phyloP scores from a whole-genome alignment of 2,329 filamentous ascomycete species.

The Fusarium buxicola region DNA sequence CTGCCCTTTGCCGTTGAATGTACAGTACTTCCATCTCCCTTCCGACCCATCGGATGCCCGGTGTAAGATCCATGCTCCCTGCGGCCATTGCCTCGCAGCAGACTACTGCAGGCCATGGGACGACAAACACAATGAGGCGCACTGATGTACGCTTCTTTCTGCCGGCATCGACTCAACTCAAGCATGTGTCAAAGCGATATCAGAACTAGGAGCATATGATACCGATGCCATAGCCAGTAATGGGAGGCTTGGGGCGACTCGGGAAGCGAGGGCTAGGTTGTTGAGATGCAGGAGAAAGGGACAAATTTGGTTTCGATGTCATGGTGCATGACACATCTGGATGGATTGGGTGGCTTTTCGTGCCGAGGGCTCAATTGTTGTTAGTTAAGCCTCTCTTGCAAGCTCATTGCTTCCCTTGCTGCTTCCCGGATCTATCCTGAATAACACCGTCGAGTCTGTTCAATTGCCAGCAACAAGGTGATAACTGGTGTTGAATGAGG shows the following conservation, averaged over 20 bases:
- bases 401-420: not conserved
- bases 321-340: constrained; percentile 14
- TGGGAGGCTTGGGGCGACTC: constrained; percentile 15
- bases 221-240: constrained; percentile 16
- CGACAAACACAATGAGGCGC: constrained; percentile 25
- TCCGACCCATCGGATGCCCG: constrained; percentile 26
- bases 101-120: constrained; percentile 43
- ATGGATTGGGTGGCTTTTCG: constrained; percentile 20
- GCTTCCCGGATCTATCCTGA: not conserved
- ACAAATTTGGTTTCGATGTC: constrained; percentile 24
- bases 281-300: constrained; percentile 36
- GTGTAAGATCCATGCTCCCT: constrained; percentile 38
- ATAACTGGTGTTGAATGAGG: too few relatives aligned
- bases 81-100: constrained; percentile 32
- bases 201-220: constrained; percentile 23
- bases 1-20: constrained; percentile 23
- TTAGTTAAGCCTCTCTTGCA: constrained; percentile 5
- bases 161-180: constrained; percentile 31
- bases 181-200: constrained; percentile 21
- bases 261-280: constrained; percentile 18
- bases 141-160: constrained; percentile 24
- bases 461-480: too few relatives aligned
- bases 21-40: constrained; percentile 26
- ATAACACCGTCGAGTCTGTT: too few relatives aligned
- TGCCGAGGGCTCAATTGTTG: constrained; percentile 4